Evolutionary conservation across 768 basidiomycete species (phyloP).

Genomic region (Mycena filopes): DNA sequence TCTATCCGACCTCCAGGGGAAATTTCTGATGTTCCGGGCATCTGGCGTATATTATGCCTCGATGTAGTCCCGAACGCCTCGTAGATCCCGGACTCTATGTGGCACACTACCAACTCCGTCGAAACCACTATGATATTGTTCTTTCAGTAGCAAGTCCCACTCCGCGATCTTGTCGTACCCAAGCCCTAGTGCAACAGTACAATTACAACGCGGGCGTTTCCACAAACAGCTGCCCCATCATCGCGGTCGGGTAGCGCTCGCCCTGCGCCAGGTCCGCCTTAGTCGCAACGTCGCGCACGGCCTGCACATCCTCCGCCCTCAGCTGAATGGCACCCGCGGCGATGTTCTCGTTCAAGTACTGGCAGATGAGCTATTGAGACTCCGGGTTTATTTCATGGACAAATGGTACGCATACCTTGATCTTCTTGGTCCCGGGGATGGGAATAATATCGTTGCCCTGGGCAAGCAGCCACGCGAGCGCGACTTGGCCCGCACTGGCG

Average conservation of each 20-base stretch:
- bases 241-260: constrained; percentile 46
- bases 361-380: background rate
- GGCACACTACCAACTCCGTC: no score
- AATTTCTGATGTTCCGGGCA: no score
- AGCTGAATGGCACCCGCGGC: constrained; percentile 47
- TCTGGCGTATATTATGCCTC: no score
- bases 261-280: constrained; percentile 43
- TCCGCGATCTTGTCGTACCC: no score
- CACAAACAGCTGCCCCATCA: constrained; percentile 41
- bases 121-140: no score
- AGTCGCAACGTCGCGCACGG: constrained; percentile 48
- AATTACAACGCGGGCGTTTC: constrained; percentile 42
- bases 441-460: constrained; percentile 59
- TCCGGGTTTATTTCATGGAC: no score
- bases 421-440: constrained; percentile 54
- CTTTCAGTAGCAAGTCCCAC: no score
- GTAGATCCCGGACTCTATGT: no score
- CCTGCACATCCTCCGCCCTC: constrained; percentile 47
- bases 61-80: no score
- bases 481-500: constrained; percentile 57
- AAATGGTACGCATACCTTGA: constrained; percentile 40
- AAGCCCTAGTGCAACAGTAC: no score
- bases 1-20: no score
- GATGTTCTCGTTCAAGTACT: constrained; percentile 59
- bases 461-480: constrained; percentile 62